Percentiles rank a stretch among this genome's conserved stretches.
Conservation (phyloP, 768 basidiomycete species). For the Hysterangium stoloniferum region DNA sequence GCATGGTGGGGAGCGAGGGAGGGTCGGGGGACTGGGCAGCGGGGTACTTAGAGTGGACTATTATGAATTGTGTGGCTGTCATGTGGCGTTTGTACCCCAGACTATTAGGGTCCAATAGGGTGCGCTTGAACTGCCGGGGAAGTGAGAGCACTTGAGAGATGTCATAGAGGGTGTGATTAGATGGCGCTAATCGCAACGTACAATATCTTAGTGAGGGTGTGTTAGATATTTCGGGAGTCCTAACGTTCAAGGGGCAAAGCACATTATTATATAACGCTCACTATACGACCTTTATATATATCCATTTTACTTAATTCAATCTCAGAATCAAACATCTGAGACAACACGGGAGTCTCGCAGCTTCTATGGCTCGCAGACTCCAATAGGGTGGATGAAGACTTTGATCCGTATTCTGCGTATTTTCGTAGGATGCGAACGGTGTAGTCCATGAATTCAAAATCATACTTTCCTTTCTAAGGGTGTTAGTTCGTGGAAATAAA, state of each 20-base stretch:
- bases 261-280: no score
- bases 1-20: constrained; percentile 77
- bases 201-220: constrained; percentile 94
- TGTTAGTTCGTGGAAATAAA: neutral
- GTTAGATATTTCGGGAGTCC: no score
- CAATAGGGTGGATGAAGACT: no score
- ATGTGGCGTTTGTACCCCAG: constrained; percentile 82
- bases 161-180: no score
- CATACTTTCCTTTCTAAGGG: constrained; percentile 67
- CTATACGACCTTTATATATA: no score
- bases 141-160: constrained; percentile 91
- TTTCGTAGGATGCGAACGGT: constrained; percentile 78
- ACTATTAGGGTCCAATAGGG: constrained; percentile 90
- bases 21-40: constrained; percentile 54
- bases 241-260: no score
- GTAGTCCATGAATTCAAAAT: constrained; percentile 89
- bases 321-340: no score
- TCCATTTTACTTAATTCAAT: no score
- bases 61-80: constrained; percentile 75
- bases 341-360: no score
- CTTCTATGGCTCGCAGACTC: no score
- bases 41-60: constrained; percentile 87
- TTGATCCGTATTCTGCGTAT: constrained; percentile 90
- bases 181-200: constrained; percentile 34
- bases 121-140: constrained; percentile 89